Percentiles rank a stretch among this genome's conserved stretches.
Conservation (phyloP, 805 yeast genomes). For the Danielozyma ontarioensis region DNA sequence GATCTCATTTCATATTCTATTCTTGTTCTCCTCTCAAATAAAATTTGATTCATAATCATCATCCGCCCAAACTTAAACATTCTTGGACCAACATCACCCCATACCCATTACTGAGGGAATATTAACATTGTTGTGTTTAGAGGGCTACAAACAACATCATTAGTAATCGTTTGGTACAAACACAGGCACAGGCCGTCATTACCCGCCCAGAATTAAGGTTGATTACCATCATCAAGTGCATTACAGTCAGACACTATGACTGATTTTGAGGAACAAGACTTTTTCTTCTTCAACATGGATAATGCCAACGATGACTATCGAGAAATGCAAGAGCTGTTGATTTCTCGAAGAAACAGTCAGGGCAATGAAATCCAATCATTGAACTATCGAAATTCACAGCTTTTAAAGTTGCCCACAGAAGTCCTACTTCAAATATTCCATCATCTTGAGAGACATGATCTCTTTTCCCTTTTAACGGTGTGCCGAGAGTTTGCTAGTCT, state of each 20-base stretch:
- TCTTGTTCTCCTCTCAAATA: too few species aligned
- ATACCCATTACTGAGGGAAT: too few species aligned
- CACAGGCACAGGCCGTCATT: too few species aligned
- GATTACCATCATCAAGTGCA: too few species aligned
- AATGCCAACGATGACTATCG: conserved; percentile 28
- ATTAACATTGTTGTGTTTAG: too few species aligned
- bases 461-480: conserved; percentile 60
- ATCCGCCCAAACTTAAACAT: too few species aligned
- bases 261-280: neutral
- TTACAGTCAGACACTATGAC: too few species aligned
- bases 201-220: too few species aligned
- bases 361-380: conserved; percentile 18
- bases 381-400: conserved; percentile 28
- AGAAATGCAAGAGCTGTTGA: conserved; percentile 30
- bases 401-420: conserved; percentile 51
- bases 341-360: conserved; percentile 16
- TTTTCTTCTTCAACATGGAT: conserved; percentile 17
- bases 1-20: neutral
- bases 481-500: conserved; percentile 78
- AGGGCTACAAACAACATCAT: too few species aligned
- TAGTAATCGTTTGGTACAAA: too few species aligned
- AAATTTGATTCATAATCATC: too few species aligned
- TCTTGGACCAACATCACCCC: too few species aligned
- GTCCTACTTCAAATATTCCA: conserved; percentile 63
- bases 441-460: conserved; percentile 56